Conservation (phyloP, 768 basidiomycete species). For the Lactifluus rugatus region DNA sequence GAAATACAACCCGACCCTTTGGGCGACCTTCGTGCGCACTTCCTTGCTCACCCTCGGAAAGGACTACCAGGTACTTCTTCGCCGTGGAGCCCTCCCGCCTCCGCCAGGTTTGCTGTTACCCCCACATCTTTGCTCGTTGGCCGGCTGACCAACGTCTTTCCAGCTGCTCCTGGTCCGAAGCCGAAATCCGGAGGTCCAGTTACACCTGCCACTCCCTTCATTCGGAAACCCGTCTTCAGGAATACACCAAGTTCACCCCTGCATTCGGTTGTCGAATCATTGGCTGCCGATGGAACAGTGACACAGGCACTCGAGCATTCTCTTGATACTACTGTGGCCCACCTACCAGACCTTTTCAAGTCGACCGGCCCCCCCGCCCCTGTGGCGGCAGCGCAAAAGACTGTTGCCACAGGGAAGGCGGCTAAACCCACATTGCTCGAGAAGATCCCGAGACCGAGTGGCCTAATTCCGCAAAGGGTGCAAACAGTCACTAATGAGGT, state of each 20-base stretch:
- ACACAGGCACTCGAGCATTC: constrained; percentile 37
- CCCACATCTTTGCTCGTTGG: constrained; percentile 6
- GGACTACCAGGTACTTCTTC: constrained; percentile 59
- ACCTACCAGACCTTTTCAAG: constrained; percentile 42
- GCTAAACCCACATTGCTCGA: background rate
- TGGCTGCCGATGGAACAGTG: constrained; percentile 45
- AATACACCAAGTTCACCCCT: constrained; percentile 39
- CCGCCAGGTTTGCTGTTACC: constrained; percentile 11
- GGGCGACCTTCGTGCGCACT: constrained; percentile 51
- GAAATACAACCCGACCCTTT: constrained; percentile 52
- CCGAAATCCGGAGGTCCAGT: constrained; percentile 30
- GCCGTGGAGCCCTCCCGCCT: constrained; percentile 40
- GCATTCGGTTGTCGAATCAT: constrained; percentile 41
- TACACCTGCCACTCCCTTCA: constrained; percentile 30
- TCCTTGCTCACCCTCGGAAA: constrained; percentile 50
- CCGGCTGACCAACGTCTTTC: constrained; percentile 12
- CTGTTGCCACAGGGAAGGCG: constrained; percentile 21
- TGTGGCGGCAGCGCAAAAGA: constrained; percentile 22
- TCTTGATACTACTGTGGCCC: constrained; percentile 38
- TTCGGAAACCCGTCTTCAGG: constrained; percentile 38
- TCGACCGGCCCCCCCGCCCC: background rate
- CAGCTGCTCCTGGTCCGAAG: constrained; percentile 26
- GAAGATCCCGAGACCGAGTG: background rate
- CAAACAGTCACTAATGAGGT: constrained; percentile 24
- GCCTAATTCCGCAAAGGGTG: constrained; percentile 26